Evolutionary conservation across 2,329 filamentous ascomycete genomes (phyloP), one percentile per base, ranked within the genome.

Genomic region (Fusarium dlaminii): DNA sequence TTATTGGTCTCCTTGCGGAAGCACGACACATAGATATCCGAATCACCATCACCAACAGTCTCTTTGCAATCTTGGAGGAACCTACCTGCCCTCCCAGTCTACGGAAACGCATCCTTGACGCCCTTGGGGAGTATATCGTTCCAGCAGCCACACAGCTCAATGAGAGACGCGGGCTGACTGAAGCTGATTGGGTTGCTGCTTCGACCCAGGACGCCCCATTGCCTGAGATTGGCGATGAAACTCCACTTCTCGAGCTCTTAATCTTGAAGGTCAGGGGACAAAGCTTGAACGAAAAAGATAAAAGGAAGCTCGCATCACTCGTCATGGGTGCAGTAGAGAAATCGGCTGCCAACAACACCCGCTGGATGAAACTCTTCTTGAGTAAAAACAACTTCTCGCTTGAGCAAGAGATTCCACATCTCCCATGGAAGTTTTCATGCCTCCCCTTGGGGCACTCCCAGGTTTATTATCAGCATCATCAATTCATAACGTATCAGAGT

Each of bases 341-440:
- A 20, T 84, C 81, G 1, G 77, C 77, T 22, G 39, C 40, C 2
- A 80, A 79, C 27, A 79, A 83, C 48, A 54, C 37, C 7, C 78
- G 79, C 30, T 84, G 82, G 82, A 77, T 78, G 29, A 49, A 68
- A 1, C 52, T 82, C 15, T 84, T 84, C 42, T 55, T 82, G 7
- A 63, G 67, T n/a, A 78, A 74, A 52, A 76, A 83, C 48, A 62
- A 72, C 0, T 77, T 83, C n/a, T 27, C 42, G 1, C 55, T 80
- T 2, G 60, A 68, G 20, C 73, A 79, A 11, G n/a, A 42, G 3
- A 57, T 83, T 13, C 79, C 81, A 0, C 29, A 56, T 2, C 60
- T 78, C 2, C 81, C 82, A 20, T 46, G 13, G 9, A 29, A 48
- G 45, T 30, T 48, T 17, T n/a, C 45, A 22, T 46, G 27, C 10